phyloP scores from a whole-genome alignment of 805 yeast genomes.

The Kurtzmaniella fragi region DNA sequence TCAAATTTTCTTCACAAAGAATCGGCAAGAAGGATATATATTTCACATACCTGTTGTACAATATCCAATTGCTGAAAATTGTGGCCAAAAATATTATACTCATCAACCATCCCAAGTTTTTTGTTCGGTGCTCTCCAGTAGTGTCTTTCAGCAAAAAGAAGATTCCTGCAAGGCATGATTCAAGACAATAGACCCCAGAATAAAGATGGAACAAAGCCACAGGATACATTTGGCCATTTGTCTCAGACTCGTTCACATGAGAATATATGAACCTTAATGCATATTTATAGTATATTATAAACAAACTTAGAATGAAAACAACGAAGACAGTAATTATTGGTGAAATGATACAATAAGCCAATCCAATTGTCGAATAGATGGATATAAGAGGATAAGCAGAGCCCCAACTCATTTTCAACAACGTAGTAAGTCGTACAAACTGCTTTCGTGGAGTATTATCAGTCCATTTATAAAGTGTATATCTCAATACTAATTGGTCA shows the following conservation, averaged over 20 bases:
- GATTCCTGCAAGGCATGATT: constrained; percentile 71
- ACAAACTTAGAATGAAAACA: constrained; percentile 47
- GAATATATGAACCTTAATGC: constrained; percentile 55
- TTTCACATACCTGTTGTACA: constrained; percentile 37
- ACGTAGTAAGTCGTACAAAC: constrained; percentile 37
- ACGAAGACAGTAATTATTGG: constrained; percentile 69
- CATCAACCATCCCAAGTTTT: constrained; percentile 50
- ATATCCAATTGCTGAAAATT: constrained; percentile 49
- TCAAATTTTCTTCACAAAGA: constrained; percentile 11
- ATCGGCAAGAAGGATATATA: constrained; percentile 29
- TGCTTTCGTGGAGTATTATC: constrained; percentile 61
- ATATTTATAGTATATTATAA: constrained; percentile 65
- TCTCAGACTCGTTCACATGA: constrained; percentile 50
- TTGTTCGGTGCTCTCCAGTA: constrained; percentile 39
- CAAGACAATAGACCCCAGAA: constrained; percentile 77
- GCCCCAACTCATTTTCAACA: constrained; percentile 67
- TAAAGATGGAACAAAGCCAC: constrained; percentile 71
- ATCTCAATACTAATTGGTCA: constrained; percentile 41
- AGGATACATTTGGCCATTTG: constrained; percentile 68
- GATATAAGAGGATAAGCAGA: constrained; percentile 72
- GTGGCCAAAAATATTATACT: constrained; percentile 48
- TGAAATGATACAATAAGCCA: constrained; percentile 73
- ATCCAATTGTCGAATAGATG: constrained; percentile 70
- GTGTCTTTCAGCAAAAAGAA: constrained; percentile 57
- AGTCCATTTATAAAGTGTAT: constrained; percentile 27